Evolutionary conservation across 257 asterid genomes (phyloP), one percentile per base, ranked within the genome.

Genomic region (Leptodermis oblonga): DNA sequence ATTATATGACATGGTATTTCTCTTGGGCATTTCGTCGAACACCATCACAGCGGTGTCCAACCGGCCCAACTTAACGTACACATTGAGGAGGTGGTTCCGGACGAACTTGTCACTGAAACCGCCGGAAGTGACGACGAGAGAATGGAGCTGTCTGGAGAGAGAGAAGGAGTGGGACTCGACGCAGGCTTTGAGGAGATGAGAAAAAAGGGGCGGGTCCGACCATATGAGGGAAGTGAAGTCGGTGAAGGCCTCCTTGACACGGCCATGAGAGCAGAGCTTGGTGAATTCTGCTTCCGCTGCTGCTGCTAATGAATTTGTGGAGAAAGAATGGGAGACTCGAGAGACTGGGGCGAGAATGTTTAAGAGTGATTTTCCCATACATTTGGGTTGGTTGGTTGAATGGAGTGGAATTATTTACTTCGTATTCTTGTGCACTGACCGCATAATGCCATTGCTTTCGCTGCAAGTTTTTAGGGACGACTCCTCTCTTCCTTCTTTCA

Each of bases 1-100:
- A 86, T 90, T 90, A 72, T 68, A 79, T 0, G 97, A 88, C 95
- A 90, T 90, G 36, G 85, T 74, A 74, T 93, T 90, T 80, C 85
- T 76, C 0, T 72, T 68, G 11, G 87, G 90, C 92, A 93, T 81
- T 74, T 28, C 77, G 60, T 82, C 87, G 62, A 93, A 93, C 87
- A 93, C 74, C 39, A 62, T 34, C 48, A 71, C 71, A 0, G 95
- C 96, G 36, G 26, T 58, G 0, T 68, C 77, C 63, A 86, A 31
- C 8, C 68, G 68, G 70, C 92, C 86, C 26, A 88, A 41, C 73
- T 93, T 93, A 3, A 83, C 26, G 70, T 88, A 93, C 0, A 87
- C 67, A 42, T 82, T 86, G 9, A 88, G 69, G 36, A 93, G 85
- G 82, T 88, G 87, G 80, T 93, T 90, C 82, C 82, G 36, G 25